Evolutionary conservation across 192 early-diverging fungal species (phyloP).

Genomic region (Phycomyces nitens): DNA sequence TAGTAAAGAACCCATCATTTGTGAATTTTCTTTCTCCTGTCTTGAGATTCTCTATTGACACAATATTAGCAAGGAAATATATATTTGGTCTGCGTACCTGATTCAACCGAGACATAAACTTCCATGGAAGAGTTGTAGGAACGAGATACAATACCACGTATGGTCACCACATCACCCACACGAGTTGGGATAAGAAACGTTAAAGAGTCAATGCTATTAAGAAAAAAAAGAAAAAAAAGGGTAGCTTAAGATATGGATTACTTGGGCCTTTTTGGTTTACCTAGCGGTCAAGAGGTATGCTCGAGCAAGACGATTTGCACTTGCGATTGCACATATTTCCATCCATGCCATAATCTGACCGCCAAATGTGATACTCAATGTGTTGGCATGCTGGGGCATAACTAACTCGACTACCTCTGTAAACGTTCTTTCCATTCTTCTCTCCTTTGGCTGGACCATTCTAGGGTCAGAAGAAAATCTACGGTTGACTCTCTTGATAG

Average conservation of each 20-base stretch:
- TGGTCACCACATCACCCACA: slow-evolving; percentile 52
- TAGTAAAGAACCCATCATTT: slow-evolving; percentile 58
- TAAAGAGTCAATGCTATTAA: slow-evolving; percentile 50
- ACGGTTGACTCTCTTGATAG: neutral
- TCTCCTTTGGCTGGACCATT: slow-evolving; percentile 23
- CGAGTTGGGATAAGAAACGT: slow-evolving; percentile 52
- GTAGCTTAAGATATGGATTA: too few relatives aligned
- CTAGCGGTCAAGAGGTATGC: slow-evolving; percentile 57
- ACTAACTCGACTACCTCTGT: slow-evolving; percentile 64
- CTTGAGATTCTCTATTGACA: slow-evolving; percentile 42
- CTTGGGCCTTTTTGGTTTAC: slow-evolving; percentile 19
- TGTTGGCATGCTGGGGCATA: slow-evolving; percentile 72
- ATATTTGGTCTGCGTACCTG: slow-evolving; percentile 14
- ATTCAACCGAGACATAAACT: slow-evolving; percentile 55
- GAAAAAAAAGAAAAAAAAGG: slow-evolving; percentile 1
- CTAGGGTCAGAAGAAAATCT: slow-evolving; percentile 23
- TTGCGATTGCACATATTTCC: slow-evolving; percentile 59
- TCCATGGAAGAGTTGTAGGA: slow-evolving; percentile 54
- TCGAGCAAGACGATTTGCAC: slow-evolving; percentile 52
- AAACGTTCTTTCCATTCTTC: slow-evolving; percentile 43
- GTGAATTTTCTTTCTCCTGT: slow-evolving; percentile 55
- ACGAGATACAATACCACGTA: slow-evolving; percentile 51
- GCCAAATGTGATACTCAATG: slow-evolving; percentile 63
- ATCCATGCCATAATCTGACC: slow-evolving; percentile 73
- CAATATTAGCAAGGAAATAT: neutral